Percentiles rank a stretch among this genome's conserved stretches.
These are phyloP conservation scores for Nidularia sp. DNA, from an alignment of 768 basidiomycete genomes.

Conservation along the genomic window DNA sequence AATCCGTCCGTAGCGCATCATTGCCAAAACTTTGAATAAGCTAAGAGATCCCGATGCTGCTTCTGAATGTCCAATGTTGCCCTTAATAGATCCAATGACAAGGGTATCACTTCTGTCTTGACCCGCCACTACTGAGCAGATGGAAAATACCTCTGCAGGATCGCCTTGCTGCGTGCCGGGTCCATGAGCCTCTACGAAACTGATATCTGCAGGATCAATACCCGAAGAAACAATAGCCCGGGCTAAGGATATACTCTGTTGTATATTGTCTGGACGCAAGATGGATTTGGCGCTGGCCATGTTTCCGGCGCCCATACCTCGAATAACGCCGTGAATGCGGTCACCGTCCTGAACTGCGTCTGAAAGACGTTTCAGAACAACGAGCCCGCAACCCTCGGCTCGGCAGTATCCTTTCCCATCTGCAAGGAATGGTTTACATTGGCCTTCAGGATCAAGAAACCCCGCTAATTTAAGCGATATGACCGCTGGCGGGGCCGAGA, in stretches of 20 bases:
- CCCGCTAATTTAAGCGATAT: conserved; percentile 1
- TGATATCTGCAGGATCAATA: conserved; percentile 1
- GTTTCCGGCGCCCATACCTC: conserved; percentile 18
- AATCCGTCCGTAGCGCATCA: conserved; percentile 1
- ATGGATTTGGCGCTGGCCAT: conserved; percentile 3
- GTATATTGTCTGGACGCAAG: background rate
- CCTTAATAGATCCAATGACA: conserved; percentile 2
- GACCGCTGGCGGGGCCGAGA: conserved; percentile 1
- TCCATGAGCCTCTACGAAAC: conserved; percentile 4
- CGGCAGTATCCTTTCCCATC: conserved; percentile 45
- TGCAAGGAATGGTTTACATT: conserved; percentile 45
- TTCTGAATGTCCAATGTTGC: conserved; percentile 4
- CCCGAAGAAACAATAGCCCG: conserved; percentile 1
- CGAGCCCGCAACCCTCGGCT: conserved; percentile 42
- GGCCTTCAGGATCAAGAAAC: conserved; percentile 39
- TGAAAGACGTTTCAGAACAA: conserved; percentile 45
- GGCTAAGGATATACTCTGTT: background rate
- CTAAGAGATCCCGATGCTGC: conserved; percentile 3
- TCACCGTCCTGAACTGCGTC: conserved; percentile 44
- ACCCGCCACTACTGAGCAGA: conserved; percentile 2
- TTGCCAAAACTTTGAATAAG: conserved; percentile 4
- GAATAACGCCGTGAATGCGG: conserved; percentile 39
- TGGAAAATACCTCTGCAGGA: conserved; percentile 1
- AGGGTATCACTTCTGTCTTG: background rate
- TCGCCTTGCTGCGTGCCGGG: conserved; percentile 3